Base-by-base conservation (phyloP, 352 stramenopile species). In the Globisporangium camurandrum region DNA sequence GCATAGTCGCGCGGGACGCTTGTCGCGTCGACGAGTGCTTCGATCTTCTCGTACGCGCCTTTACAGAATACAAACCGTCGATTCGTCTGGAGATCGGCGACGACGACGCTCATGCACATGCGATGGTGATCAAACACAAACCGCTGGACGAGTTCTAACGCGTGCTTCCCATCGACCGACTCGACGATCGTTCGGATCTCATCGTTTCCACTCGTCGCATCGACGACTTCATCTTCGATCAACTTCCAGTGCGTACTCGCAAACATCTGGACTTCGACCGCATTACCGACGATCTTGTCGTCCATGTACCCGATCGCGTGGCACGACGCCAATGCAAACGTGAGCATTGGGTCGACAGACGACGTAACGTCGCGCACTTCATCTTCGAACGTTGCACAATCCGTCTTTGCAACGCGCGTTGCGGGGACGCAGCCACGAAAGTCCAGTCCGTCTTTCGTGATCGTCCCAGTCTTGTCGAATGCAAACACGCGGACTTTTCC, bases 391-490 rank as follows among this genome's bases (percentile, higher is more conserved):
- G 46, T 22, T 19, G 37, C 11, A 17, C 33, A 26, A n/a, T n/a
- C 36, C 36, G 36, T 16, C 3, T n/a, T n/a, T 8, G 5, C 36
- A 34, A 34, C 7, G 4, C 16, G 5, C 36, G 22, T n/a, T 5
- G 36, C 36, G 3, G 55, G 49, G 27, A 58, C 8, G 27, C 42
- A 62, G 4, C 74, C 47, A 56, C 68, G 33, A 54, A 88, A 93
- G 37, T 90, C 68, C 8, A 95, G 51, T 1, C 84, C 84, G 57
- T 93, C 67, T 40, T 92, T 84, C 6, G 84, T 95, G 4, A 95
- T 64, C 5, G 82, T 95, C 5, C 84, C 84, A 0, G 84, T 95
- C 46, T 95, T 95, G 57, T 95, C 84, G 57, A 95, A 94, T 52
- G 78, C 88, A 27, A 80, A 83, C 5, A 84, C 66, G 11, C 68